Percentiles rank a stretch among this genome's conserved stretches.
Evolutionary conservation across 306 rosid genomes (phyloP).

Genomic region (Fragaria vesca): DNA sequence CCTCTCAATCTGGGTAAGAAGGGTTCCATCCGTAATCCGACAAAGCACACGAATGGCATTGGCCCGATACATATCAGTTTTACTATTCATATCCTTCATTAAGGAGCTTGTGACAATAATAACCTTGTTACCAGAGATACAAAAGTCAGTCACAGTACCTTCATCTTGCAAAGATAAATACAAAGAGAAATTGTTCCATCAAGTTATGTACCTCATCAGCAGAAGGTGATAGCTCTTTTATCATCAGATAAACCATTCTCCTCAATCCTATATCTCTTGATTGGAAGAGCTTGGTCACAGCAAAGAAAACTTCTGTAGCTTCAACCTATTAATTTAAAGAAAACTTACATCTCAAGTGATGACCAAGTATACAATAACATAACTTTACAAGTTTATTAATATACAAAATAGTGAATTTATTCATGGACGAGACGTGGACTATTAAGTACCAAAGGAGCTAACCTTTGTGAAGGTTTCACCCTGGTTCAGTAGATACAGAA

Average conservation of each 20-base stretch:
- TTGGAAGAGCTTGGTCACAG: constrained; percentile 96
- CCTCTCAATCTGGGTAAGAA: constrained; percentile 93
- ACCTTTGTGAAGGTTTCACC: constrained; percentile 98
- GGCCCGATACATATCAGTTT: constrained; percentile 96
- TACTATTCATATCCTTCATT: constrained; percentile 99
- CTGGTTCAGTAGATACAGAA: constrained; percentile 84
- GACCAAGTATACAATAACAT: constrained; percentile 10
- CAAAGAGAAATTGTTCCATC: constrained; percentile 22
- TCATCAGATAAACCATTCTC: constrained; percentile 96
- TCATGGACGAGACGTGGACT: background rate
- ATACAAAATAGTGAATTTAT: background rate
- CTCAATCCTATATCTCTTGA: constrained; percentile 92
- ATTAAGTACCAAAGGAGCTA: constrained; percentile 4
- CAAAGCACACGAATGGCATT: constrained; percentile 99
- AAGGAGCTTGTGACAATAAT: constrained; percentile 97
- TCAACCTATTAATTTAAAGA: constrained; percentile 53
- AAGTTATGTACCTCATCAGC: constrained; percentile 75
- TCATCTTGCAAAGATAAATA: constrained; percentile 17
- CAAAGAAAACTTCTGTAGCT: constrained; percentile 98
- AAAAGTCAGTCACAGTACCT: constrained; percentile 32
- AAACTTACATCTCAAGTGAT: constrained; percentile 15
- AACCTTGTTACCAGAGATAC: constrained; percentile 45
- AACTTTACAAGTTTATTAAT: background rate
- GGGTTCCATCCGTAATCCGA: constrained; percentile 96
- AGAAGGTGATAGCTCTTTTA: constrained; percentile 94